Evolutionary conservation across 1,284 basidiomycete genomes (phyloP).

Genomic region (Schizopora paradoxa): DNA sequence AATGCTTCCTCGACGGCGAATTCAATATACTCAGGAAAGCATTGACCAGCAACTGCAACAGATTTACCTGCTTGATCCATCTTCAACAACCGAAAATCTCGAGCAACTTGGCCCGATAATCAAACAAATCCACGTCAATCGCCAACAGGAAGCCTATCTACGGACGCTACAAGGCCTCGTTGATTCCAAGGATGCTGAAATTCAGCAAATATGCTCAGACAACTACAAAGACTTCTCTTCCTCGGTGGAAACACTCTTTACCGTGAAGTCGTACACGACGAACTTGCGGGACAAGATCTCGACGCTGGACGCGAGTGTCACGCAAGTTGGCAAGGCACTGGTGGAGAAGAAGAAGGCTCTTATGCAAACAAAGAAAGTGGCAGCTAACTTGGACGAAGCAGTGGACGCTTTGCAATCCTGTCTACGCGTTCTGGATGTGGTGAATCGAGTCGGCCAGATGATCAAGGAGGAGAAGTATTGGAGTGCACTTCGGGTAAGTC

Average conservation of each 20-base stretch:
- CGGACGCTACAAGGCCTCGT: conserved; percentile 84
- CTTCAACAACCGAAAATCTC: conserved; percentile 85
- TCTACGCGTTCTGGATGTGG: conserved; percentile 87
- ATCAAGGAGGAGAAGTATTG: conserved; percentile 92
- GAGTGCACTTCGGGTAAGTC: conserved; percentile 88
- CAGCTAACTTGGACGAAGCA: conserved; percentile 90
- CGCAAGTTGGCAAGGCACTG: conserved; percentile 75
- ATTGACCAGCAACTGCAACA: conserved; percentile 84
- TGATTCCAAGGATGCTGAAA: conserved; percentile 91
- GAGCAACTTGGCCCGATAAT: conserved; percentile 91
- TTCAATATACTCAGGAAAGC: conserved; percentile 71
- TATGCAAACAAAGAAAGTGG: conserved; percentile 88
- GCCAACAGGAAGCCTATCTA: conserved; percentile 90
- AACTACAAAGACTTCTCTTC: conserved; percentile 98
- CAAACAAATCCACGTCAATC: conserved; percentile 86
- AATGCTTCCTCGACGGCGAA: conserved; percentile 73
- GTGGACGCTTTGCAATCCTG: conserved; percentile 94
- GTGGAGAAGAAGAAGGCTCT: conserved; percentile 90
- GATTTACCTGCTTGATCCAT: conserved; percentile 80
- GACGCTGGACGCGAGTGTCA: conserved; percentile 64
- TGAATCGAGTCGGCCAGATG: conserved; percentile 92
- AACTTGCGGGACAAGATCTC: conserved; percentile 77
- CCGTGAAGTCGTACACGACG: conserved; percentile 85
- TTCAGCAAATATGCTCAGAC: conserved; percentile 90
- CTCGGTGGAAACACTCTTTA: conserved; percentile 92